Base-by-base conservation (phyloP, 1,139 yeast genomes). In the Kodamaea fungicola region DNA sequence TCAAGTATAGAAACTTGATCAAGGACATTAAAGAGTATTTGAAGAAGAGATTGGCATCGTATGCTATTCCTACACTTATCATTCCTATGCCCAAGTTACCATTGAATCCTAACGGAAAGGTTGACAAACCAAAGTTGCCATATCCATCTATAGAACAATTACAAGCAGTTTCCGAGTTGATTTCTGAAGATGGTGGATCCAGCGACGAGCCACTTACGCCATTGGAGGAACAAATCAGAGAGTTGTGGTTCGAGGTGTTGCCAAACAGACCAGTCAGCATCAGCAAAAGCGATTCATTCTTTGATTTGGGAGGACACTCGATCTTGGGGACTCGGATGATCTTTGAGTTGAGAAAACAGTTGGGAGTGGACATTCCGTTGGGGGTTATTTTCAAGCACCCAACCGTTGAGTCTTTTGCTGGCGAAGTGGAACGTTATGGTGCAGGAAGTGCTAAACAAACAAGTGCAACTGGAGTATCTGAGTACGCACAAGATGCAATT, bases 231-330 rank as follows among this genome's bases (percentile, higher is more conserved):
- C 68, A 76, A 46, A 76, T 94, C 33, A 78, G 83, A 47, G 89
- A 88, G 42, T 64, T 92, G 41, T 94, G 98, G 98, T 64, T 84
- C 34, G 77, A 76, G 24, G 83, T 92, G 8, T 73, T 94, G 48
- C 97, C 98, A 29, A 84, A 80, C 47, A 76, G 80, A 46, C 96
- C 97, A 7, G 82, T 92, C 1, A 63, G 83, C 7, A 76, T 89
- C 37, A 73, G 82, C 27, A 83, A 83, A 31, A 74, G 76, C 3
- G 98, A 94, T 57, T 86, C 95, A 2, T 94, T 94, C 76, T 94
- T 94, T 54, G 99, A 94, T 55, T 69, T 94, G 42, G 99, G 99
- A 41, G 99, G 99, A 4, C 98, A 94, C 61, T 90, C 97, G 1
- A 90, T 94, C 51, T 71, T 92, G 48, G 98, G 97, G 8, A 94